Base-by-base conservation (phyloP, 1,139 yeast genomes). In the Scheffersomyces insectosa region DNA sequence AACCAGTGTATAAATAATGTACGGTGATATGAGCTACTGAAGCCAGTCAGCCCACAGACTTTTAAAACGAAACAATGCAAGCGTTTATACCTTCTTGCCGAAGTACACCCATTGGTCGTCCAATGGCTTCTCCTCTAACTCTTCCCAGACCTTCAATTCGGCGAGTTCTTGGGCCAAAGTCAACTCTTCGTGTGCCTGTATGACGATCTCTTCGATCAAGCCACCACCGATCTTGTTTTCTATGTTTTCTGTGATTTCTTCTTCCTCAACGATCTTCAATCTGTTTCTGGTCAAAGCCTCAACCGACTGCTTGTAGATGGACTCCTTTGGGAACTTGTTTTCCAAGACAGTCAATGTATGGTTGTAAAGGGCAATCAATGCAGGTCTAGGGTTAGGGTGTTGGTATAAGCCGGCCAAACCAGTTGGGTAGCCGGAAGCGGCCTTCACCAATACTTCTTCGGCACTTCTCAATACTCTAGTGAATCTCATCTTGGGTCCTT, bases 361-460 rank as follows among this genome's bases (percentile, higher is more conserved):
- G 52, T 79, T 79, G 69, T 88, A 88, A 39, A 88, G 72, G 41
- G 86, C 78, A 45, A 82, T 70, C 56, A 88, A 75, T 3, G 91
- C 88, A 3, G 95, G 93, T 63, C 89, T 80, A 45, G 96, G 96
- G 62, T 85, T 79, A 44, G 96, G 95, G 62, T 88, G 95, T 60
- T 84, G 86, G 61, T 72, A 76, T 48, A 88, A 64, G 1, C 95
- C 95, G 6, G 96, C 79, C 48, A 88, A 60, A 54, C 96, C 96
- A 32, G 95, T 88, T 33, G 93, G 87, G 52, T 77, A 74, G 9
- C 93, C 93, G 37, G 75, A 68, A 5, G 82, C 80, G n/a, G 89
- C 72, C 59, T 75, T 81, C 48, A 86, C 78, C 50, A 86, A 74
- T 33, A 86, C 82, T 52, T 81, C 82, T 50, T 78, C 74, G 4